Conservation (phyloP, 306 rosid genomes). For the Ziziphus jujuba region DNA sequence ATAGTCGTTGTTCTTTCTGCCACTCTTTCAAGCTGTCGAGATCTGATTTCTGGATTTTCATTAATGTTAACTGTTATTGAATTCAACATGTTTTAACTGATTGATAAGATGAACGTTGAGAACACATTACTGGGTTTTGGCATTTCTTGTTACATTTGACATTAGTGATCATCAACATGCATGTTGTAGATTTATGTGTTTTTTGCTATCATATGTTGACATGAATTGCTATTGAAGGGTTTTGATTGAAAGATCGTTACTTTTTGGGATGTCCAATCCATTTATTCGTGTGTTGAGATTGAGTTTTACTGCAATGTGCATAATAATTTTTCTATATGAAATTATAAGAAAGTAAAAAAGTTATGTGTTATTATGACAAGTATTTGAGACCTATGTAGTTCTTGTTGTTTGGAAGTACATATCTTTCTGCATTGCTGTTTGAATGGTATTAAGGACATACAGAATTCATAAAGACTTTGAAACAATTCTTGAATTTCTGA, state of each 20-base stretch:
- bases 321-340: too few relatives aligned
- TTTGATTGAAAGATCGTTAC: slow-evolving; percentile 14
- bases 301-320: background rate
- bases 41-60: slow-evolving; percentile 26
- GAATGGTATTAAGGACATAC: background rate
- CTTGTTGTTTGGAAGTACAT: too few relatives aligned
- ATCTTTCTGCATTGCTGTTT: background rate
- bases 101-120: slow-evolving; percentile 34
- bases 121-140: slow-evolving; percentile 19
- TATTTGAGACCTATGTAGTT: background rate
- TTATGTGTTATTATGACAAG: background rate
- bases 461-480: background rate
- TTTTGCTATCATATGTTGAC: background rate
- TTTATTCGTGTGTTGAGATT: background rate
- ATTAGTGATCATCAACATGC: slow-evolving; percentile 23
- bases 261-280: background rate
- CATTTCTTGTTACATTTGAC: background rate
- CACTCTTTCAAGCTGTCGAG: slow-evolving; percentile 19
- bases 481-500: slow-evolving; percentile 1
- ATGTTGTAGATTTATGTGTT: slow-evolving; percentile 19
- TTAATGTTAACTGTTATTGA: slow-evolving; percentile 20
- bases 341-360: too few relatives aligned
- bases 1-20: slow-evolving; percentile 8
- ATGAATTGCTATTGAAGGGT: slow-evolving; percentile 17
- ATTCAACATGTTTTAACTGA: slow-evolving; percentile 13